A percentile compares a stretch with the other conserved stretches of the same genome.
phyloP scores from a whole-genome alignment of 805 yeast genomes.

The Candida argentea region DNA sequence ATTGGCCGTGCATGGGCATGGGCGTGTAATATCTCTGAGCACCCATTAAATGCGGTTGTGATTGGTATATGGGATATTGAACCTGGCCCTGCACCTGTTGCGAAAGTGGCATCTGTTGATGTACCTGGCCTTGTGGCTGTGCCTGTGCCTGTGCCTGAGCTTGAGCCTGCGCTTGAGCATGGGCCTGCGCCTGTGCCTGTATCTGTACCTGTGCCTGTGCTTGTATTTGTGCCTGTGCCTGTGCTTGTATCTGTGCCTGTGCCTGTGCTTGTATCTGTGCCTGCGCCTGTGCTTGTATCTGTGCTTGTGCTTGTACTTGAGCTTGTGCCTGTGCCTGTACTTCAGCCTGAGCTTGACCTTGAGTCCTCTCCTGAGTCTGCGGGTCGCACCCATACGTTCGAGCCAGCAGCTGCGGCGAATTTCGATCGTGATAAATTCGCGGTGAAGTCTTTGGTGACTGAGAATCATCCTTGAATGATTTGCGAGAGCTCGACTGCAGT shows the following conservation, averaged over 20 bases:
- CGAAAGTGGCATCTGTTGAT: conserved; percentile 3
- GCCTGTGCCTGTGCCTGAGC: conserved; percentile 1
- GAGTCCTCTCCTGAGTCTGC: conserved; percentile 3
- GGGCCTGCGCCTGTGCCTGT: background rate
- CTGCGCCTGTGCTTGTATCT: background rate
- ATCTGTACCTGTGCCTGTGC: background rate
- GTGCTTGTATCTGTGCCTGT: conserved; percentile 5
- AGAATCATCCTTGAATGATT: conserved; percentile 24
- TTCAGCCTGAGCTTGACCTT: conserved; percentile 3
- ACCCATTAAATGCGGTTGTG: conserved; percentile 1
- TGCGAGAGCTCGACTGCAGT: conserved; percentile 23
- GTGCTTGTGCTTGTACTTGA: background rate
- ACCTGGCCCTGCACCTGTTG: conserved; percentile 3
- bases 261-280: background rate
- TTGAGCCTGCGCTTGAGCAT: background rate
- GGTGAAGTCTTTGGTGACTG: conserved; percentile 34
- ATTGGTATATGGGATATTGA: conserved; percentile 1
- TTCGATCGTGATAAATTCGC: conserved; percentile 5
- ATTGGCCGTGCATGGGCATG: background rate
- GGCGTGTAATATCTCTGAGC: conserved; percentile 1
- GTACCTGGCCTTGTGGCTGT: conserved; percentile 5
- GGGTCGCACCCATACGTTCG: conserved; percentile 3
- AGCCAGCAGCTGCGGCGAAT: conserved; percentile 2
- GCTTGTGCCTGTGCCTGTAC: conserved; percentile 1
- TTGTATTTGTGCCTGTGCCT: background rate